Base-by-base conservation (phyloP, 1,139 yeast genomes). In the Candida pseudocylindracea region DNA sequence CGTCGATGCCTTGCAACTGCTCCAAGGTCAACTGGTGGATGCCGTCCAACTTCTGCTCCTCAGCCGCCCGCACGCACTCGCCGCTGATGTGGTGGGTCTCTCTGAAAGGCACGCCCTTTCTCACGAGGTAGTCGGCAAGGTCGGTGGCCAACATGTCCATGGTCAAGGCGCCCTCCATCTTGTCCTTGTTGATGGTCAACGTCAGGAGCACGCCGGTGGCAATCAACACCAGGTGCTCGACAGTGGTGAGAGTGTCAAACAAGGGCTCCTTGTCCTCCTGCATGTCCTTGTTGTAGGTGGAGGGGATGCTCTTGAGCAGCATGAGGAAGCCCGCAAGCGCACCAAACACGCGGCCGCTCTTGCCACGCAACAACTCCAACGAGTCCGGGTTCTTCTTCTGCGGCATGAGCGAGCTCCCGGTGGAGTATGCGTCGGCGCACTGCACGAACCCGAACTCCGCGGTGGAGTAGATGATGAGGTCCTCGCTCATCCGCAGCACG, bases 131-230 rank as follows among this genome's bases (percentile, higher is more conserved):
- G 54, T 88, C 99, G 30, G 99, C 99, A 45, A 88, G 66, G 51
- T 88, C 99, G 20, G 99, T 88, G 12, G 98, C 98, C 46, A 88
- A 67, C 98, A 88, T 91, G 53, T 91, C 98, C 93, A 85, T 85
- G 27, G 96, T 85, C 45, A 88, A 66, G 1, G 96, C 91, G 31
- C 65, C 71, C 44, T 63, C 65, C 98, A 88, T 88, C 42, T 63
- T 73, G 36, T 67, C 72, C 41, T 67, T 64, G 44, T 75, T 65
- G 42, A 85, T 78, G 29, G 54, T 49, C 45, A 88, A 62, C 2
- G 98, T 88, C 2, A 95, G 80, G 33, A 88, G 62, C 11, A 88
- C 96, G 38, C 99, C 99, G 3, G 95, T 85, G 29, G 96, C 93
- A 46, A 88, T 88, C 42, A 80, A 64, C 32, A 85, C 66, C 1